phyloP scores from a whole-genome alignment of 1,139 yeast genomes.

The Suhomyces wounanorum region DNA sequence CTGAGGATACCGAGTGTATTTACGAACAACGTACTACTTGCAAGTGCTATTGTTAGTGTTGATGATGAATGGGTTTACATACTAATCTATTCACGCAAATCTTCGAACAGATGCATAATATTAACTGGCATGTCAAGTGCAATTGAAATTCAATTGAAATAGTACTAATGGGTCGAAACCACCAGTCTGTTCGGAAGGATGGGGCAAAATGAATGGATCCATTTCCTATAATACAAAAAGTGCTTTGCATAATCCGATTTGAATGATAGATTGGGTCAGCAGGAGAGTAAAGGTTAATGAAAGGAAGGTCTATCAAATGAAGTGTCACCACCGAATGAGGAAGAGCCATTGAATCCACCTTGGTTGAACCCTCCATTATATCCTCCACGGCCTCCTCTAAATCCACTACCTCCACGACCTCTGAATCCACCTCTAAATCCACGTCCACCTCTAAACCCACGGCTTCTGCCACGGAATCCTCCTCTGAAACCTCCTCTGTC shows the following conservation, averaged over 20 bases:
- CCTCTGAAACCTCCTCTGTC: conserved; percentile 27
- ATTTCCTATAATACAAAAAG: background rate
- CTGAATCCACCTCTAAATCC: conserved; percentile 31
- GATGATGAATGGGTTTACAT: background rate
- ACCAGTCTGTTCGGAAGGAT: background rate
- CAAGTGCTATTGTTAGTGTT: background rate
- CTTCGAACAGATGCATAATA: background rate
- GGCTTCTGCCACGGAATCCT: conserved; percentile 28
- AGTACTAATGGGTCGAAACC: background rate
- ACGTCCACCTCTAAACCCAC: conserved; percentile 19
- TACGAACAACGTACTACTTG: background rate
- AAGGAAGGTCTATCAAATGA: conserved; percentile 3
- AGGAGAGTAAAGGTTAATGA: background rate
- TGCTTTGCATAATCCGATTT: background rate
- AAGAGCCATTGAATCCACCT: conserved; percentile 3
- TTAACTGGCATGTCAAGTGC: background rate
- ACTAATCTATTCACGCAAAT: background rate
- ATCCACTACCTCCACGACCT: conserved; percentile 32
- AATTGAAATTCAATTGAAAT: background rate
- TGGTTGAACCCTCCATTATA: conserved; percentile 7
- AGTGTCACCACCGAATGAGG: conserved; percentile 3
- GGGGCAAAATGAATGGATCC: background rate
- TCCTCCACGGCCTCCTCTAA: conserved; percentile 22
- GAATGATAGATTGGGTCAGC: background rate
- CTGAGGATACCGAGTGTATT: background rate